phyloP scores from a whole-genome alignment of 225 moss, liverwort and hornwort genomes.

The Marchantia polymorpha region DNA sequence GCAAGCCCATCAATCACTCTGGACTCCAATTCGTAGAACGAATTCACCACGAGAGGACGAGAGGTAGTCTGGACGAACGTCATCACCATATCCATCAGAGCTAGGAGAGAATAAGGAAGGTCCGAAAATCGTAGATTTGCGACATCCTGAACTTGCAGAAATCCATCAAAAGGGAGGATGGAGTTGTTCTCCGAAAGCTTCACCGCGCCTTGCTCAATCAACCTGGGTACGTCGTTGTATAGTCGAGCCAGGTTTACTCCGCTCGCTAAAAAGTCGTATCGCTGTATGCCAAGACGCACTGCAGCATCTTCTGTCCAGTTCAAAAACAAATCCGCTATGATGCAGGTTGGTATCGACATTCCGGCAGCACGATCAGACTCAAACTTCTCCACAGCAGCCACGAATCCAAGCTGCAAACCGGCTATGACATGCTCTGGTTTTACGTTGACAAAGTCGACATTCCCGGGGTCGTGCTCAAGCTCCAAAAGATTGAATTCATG shows the following conservation, averaged over 20 bases:
- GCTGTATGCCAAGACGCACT: neutral
- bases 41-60: neutral
- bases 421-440: neutral
- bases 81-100: neutral
- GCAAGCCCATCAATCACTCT: neutral
- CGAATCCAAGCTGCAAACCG: neutral
- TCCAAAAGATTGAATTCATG: neutral
- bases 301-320: neutral
- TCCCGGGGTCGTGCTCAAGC: neutral
- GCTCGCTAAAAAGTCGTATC: neutral
- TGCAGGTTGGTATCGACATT: neutral
- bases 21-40: slow-evolving; percentile 4
- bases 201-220: neutral
- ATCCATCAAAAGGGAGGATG: neutral
- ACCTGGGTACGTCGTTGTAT: neutral
- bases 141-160: neutral
- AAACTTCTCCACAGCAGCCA: neutral
- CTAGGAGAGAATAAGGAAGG: neutral
- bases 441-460: neutral
- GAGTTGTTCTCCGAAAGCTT: neutral
- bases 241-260: neutral
- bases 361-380: neutral
- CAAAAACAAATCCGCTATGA: neutral
- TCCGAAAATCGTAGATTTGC: neutral
- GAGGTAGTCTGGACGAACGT: neutral